Percentiles rank a stretch among this genome's conserved stretches.
phyloP scores from a whole-genome alignment of 805 yeast genomes.

The Candida fluviatilis region DNA sequence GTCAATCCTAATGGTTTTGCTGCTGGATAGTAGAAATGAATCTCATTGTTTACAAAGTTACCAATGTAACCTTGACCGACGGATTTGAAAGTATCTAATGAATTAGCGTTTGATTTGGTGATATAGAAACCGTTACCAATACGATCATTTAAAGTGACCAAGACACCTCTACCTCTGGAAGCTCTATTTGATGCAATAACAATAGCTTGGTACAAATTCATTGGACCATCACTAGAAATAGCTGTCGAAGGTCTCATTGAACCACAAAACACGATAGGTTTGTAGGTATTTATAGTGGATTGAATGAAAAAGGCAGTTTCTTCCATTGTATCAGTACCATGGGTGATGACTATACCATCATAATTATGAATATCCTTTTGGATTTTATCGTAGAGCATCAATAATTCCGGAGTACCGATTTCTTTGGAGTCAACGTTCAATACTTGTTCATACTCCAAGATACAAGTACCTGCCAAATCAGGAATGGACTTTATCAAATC shows the following conservation, averaged over 20 bases:
- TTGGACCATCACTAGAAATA: conserved; percentile 68
- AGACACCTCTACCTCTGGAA: conserved; percentile 54
- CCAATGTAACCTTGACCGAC: conserved; percentile 71
- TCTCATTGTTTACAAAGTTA: conserved; percentile 60
- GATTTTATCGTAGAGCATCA: conserved; percentile 44
- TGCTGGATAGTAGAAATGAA: conserved; percentile 63
- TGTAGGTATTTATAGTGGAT: conserved; percentile 35
- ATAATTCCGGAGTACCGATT: conserved; percentile 43
- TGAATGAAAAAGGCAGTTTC: conserved; percentile 66
- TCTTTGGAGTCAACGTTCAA: conserved; percentile 61
- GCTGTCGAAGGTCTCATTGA: conserved; percentile 74
- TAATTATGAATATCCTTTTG: conserved; percentile 39
- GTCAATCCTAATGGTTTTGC: conserved; percentile 50
- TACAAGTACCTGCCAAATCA: conserved; percentile 50
- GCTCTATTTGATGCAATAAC: conserved; percentile 53
- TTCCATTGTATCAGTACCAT: conserved; percentile 69
- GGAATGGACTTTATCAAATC: conserved; percentile 53
- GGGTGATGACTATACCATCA: conserved; percentile 63
- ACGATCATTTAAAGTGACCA: conserved; percentile 64
- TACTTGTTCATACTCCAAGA: conserved; percentile 58
- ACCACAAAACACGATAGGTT: conserved; percentile 67
- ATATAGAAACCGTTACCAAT: conserved; percentile 68
- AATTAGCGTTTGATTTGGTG: conserved; percentile 67
- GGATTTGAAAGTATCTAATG: conserved; percentile 64
- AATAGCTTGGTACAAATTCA: conserved; percentile 68